phyloP scores from a whole-genome alignment of 2,329 filamentous ascomycete species.

The Coniochaeta sp. region DNA sequence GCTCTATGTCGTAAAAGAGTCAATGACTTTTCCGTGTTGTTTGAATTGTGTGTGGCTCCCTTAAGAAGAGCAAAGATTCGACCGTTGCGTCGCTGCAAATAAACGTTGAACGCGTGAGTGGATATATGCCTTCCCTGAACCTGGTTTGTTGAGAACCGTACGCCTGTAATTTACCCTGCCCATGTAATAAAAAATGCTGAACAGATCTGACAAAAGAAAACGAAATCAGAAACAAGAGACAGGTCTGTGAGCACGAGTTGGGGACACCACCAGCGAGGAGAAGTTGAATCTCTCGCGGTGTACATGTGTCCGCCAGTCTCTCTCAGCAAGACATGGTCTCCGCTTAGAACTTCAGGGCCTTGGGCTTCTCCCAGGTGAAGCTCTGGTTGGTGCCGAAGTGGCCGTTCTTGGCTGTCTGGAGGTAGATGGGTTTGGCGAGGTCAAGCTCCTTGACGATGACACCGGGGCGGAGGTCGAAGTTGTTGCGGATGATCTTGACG shows the following conservation, averaged over 20 bases:
- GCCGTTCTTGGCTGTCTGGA: constrained; percentile 97
- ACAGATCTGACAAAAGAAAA: constrained; percentile 11
- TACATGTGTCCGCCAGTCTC: constrained; percentile 5
- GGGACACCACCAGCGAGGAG: constrained; percentile 15
- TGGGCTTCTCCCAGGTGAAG: constrained; percentile 98
- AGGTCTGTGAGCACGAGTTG: constrained; percentile 2
- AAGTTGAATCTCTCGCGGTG: constrained; percentile 25
- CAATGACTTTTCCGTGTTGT: constrained; percentile 2
- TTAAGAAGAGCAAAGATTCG: neutral
- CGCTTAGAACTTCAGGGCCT: constrained; percentile 81
- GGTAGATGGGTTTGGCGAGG: constrained; percentile 94
- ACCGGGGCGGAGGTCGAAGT: constrained; percentile 97
- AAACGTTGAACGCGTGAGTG: neutral
- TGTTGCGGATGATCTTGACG: constrained; percentile 85
- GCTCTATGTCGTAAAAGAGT: constrained; percentile 9
- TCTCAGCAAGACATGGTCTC: constrained; percentile 7
- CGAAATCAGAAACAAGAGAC: constrained; percentile 11
- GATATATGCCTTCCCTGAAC: constrained; percentile 17
- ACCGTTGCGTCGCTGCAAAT: neutral
- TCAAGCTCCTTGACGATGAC: constrained; percentile 97
- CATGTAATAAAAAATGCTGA: constrained; percentile 12
- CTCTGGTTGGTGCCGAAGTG: constrained; percentile 96
- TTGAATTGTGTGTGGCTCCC: neutral
- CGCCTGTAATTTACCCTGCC: constrained; percentile 20
- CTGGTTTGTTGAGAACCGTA: constrained; percentile 30